These are phyloP conservation scores for Coemansia sp. DNA, from an alignment of 192 early-diverging fungal genomes.

Conservation along the genomic window DNA sequence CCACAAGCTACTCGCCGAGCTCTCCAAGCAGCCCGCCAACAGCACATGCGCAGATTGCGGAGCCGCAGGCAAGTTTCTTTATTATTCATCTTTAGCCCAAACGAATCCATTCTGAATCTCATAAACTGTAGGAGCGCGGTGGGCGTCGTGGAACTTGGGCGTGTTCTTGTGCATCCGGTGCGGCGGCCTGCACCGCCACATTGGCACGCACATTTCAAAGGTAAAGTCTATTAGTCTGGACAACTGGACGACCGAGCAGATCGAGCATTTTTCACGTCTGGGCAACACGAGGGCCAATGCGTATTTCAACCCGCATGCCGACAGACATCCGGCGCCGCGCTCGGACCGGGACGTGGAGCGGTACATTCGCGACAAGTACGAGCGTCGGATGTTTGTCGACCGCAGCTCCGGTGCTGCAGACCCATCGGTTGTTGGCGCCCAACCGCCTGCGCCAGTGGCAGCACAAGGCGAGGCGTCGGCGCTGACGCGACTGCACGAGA, in stretches of 20 bases:
- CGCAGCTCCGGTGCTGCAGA: slow-evolving; percentile 31
- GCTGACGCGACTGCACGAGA: slow-evolving; percentile 58
- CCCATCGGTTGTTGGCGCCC: slow-evolving; percentile 28
- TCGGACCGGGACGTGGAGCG: slow-evolving; percentile 79
- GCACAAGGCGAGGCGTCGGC: slow-evolving; percentile 33
- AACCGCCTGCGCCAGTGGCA: not conserved
- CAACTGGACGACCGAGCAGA: slow-evolving; percentile 82
- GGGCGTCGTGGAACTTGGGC: slow-evolving; percentile 88
- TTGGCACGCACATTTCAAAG: slow-evolving; percentile 88
- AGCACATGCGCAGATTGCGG: slow-evolving; percentile 75
- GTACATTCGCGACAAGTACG: slow-evolving; percentile 93
- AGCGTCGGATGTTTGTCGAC: slow-evolving; percentile 66
- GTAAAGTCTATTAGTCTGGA: slow-evolving; percentile 91
- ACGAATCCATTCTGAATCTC: not conserved
- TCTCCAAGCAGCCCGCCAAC: slow-evolving; percentile 70
- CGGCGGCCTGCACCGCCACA: slow-evolving; percentile 72
- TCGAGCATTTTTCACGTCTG: slow-evolving; percentile 60
- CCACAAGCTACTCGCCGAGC: slow-evolving; percentile 64
- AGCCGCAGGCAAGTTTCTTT: slow-evolving; percentile 58
- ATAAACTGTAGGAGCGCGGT: slow-evolving; percentile 68
- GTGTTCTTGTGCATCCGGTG: slow-evolving; percentile 95
- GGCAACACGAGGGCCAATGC: slow-evolving; percentile 71
- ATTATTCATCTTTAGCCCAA: too few relatives aligned
- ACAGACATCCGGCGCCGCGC: slow-evolving; percentile 63
- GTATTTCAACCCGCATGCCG: slow-evolving; percentile 69